Evolutionary conservation across 495 filamentous ascomycete species (phyloP).

Genomic region (Annulohypoxylon stygium): DNA sequence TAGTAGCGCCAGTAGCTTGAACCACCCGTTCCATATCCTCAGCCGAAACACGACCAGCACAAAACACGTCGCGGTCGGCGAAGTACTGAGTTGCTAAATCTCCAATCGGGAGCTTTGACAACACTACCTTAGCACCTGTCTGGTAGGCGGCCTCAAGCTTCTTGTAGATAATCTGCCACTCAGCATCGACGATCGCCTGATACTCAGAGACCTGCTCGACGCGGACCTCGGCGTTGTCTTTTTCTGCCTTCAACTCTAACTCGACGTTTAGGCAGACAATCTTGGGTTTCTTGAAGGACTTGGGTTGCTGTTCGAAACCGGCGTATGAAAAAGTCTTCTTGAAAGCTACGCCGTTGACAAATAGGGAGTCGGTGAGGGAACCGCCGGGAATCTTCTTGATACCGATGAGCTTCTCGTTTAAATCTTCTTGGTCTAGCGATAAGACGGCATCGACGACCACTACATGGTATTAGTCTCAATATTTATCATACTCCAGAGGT

Average conservation of each 20-base stretch:
- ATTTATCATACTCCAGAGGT: background rate
- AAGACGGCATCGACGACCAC: constrained; percentile 98
- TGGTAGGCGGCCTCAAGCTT: constrained; percentile 94
- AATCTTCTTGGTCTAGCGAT: constrained; percentile 95
- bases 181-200: constrained; percentile 98
- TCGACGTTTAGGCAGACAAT: constrained; percentile 98
- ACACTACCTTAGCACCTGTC: constrained; percentile 94
- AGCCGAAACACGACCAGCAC: constrained; percentile 90
- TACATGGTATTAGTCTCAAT: constrained; percentile 51
- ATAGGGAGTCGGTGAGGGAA: constrained; percentile 95
- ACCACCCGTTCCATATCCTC: constrained; percentile 97
- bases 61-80: constrained; percentile 98
- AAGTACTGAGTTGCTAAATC: constrained; percentile 98
- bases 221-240: constrained; percentile 98
- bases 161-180: constrained; percentile 99
- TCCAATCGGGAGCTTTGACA: constrained; percentile 97
- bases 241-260: constrained; percentile 96
- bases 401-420: constrained; percentile 98
- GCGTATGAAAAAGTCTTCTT: constrained; percentile 99
- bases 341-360: constrained; percentile 98
- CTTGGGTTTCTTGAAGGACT: constrained; percentile 91
- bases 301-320: constrained; percentile 98
- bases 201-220: constrained; percentile 99
- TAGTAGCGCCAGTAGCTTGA: constrained; percentile 90
- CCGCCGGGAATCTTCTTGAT: constrained; percentile 98